Base-by-base conservation (phyloP, 2,329 filamentous ascomycete species). In the Fusarium sulawesiense region DNA sequence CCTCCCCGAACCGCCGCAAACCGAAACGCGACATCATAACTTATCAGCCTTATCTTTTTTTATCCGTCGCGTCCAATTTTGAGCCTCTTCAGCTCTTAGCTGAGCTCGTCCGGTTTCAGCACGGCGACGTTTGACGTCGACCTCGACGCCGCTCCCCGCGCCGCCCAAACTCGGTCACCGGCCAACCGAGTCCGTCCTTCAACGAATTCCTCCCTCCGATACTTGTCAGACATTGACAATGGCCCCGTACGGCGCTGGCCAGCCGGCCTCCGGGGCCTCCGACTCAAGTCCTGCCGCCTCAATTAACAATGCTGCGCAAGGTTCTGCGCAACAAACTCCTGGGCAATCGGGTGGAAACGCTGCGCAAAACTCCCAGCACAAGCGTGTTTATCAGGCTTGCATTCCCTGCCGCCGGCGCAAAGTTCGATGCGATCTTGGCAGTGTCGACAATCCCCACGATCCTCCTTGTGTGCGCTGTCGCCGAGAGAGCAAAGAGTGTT, bases 401-500 rank as follows among this genome's bases (percentile, higher is more conserved):
- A 89, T 89, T 51, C 87, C 87, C 9, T 89, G 87, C 68, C 86
- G 87, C 20, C 84, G 87, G 6, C 84, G 87, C 70, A 90, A 90
- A 77, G 87, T 90, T 27, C 84, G 88, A 63, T 89, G 87, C 78
- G 87, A 89, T 70, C 81, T 90, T 9, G 88, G 88, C 60, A 92
- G 91, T 76, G 95, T 98, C 78, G 96, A 98, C 82, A 95, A 96
- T 75, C 96, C 96, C 25, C 90, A 94, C 80, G 93, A 97, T 75
- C 95, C 95, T 58, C 96, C 96, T 4, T 99, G 96, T 80, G 92
- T 95, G 64, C 90, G 96, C 77, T 99, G 96, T 79, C 91, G 94
- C 56, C 91, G 96, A 73, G 96, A 99, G 84, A 93, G 91, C 83
- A 98, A 98, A 80, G 92, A 97, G 76, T 99, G 96, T 84, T 97